Evolutionary conservation across 768 basidiomycete species (phyloP).

Genomic region (Pleurotus tuber-regium): DNA sequence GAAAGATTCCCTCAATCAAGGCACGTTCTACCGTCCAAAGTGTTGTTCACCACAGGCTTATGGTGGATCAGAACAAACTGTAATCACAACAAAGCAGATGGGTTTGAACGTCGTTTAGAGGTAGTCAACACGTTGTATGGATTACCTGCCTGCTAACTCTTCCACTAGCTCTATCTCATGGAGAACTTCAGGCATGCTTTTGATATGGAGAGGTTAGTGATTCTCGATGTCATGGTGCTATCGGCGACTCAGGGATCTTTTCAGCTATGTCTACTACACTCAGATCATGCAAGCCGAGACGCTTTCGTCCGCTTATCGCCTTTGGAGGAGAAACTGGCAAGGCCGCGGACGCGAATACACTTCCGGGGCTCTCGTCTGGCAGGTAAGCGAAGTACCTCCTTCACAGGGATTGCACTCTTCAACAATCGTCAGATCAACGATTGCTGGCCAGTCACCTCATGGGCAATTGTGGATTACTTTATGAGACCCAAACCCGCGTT

Average conservation of each 20-base stretch:
- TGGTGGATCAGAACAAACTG: slow-evolving; percentile 48
- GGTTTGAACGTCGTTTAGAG: slow-evolving; percentile 82
- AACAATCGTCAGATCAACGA: slow-evolving; percentile 62
- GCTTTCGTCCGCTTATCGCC: slow-evolving; percentile 79
- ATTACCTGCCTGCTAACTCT: slow-evolving; percentile 4
- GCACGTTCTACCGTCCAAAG: slow-evolving; percentile 36
- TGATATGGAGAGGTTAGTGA: slow-evolving; percentile 73
- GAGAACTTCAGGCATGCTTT: slow-evolving; percentile 93
- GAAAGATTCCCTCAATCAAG: slow-evolving; percentile 90
- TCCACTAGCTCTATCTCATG: slow-evolving; percentile 76
- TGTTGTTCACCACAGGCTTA: slow-evolving; percentile 3
- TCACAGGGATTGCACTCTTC: not conserved
- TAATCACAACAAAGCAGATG: slow-evolving; percentile 91
- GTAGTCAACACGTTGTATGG: not conserved
- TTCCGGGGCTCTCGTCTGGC: slow-evolving; percentile 93
- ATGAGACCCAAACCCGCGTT: slow-evolving; percentile 90
- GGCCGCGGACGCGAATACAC: slow-evolving; percentile 86
- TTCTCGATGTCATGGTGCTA: slow-evolving; percentile 12
- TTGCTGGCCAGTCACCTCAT: slow-evolving; percentile 93
- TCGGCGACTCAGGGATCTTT: slow-evolving; percentile 6
- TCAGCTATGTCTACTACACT: slow-evolving; percentile 88
- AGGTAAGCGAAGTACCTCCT: slow-evolving; percentile 48
- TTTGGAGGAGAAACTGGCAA: slow-evolving; percentile 91
- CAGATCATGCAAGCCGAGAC: slow-evolving; percentile 97
- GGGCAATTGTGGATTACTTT: slow-evolving; percentile 95